Conservation (phyloP, 257 asterid species). For the Nicotiana paniculata region DNA sequence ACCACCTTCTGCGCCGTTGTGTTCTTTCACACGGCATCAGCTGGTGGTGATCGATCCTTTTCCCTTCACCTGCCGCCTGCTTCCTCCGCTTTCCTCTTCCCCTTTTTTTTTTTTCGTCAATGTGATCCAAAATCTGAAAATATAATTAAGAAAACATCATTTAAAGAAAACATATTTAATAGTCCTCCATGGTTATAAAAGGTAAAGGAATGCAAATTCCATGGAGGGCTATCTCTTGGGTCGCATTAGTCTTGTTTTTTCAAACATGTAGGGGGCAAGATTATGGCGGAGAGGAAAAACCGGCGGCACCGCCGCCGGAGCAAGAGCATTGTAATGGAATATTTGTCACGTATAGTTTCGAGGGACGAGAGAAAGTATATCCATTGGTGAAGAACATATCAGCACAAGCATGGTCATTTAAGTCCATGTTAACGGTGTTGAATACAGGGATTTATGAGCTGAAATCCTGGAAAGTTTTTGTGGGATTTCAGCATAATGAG, state of each 20-base stretch:
- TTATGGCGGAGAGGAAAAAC: slow-evolving; percentile 18
- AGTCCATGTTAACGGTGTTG: slow-evolving; percentile 36
- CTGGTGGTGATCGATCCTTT: background rate
- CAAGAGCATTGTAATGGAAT: slow-evolving; percentile 58
- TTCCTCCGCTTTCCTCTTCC: background rate
- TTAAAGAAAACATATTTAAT: background rate
- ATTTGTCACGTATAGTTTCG: slow-evolving; percentile 47
- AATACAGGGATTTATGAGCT: slow-evolving; percentile 63
- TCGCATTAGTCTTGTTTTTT: slow-evolving; percentile 23
- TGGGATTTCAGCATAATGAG: slow-evolving; percentile 68
- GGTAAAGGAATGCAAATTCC: slow-evolving; percentile 31
- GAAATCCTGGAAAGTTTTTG: slow-evolving; percentile 56
- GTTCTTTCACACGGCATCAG: slow-evolving; percentile 12
- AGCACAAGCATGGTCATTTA: slow-evolving; percentile 83
- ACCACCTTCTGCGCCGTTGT: slow-evolving; percentile 40
- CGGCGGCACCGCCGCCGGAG: slow-evolving; percentile 45
- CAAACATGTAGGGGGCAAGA: slow-evolving; percentile 39
- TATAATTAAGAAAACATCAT: background rate
- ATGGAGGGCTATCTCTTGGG: slow-evolving; percentile 25
- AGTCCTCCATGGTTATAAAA: background rate
- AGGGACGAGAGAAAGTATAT: slow-evolving; percentile 66
- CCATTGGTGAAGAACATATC: slow-evolving; percentile 67
- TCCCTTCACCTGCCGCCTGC: background rate
- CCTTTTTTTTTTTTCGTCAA: background rate
- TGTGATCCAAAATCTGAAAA: background rate